A percentile compares a stretch with the other conserved stretches of the same genome.
Conservation (phyloP, 2,329 filamentous ascomycete species). For the Arthrobotrys entomopaga region DNA sequence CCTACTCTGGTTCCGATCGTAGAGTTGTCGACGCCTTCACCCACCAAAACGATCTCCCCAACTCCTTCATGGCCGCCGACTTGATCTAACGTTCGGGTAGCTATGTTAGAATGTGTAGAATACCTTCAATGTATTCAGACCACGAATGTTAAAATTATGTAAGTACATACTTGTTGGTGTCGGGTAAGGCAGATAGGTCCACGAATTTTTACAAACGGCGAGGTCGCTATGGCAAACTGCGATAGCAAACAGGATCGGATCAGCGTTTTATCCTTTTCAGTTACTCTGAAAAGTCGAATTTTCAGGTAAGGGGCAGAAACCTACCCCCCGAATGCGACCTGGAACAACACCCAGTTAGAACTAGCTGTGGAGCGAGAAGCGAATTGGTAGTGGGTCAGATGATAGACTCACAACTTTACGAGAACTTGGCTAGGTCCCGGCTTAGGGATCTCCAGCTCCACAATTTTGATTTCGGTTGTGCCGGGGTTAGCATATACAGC, state of each 20-base stretch:
- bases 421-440: conserved; percentile 58
- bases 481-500: conserved; percentile 59
- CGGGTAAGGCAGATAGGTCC: conserved; percentile 51
- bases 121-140: not conserved
- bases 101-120: not conserved
- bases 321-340: conserved; percentile 42
- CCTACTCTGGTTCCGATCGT: conserved; percentile 55
- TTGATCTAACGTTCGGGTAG: conserved; percentile 29
- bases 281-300: not conserved
- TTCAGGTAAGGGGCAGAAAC: not conserved
- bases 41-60: conserved; percentile 55
- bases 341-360: not conserved
- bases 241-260: not conserved
- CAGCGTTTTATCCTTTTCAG: not conserved
- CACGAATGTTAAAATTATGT: not conserved
- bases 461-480: conserved; percentile 58
- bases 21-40: conserved; percentile 46
- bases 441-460: conserved; percentile 58
- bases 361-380: no score
- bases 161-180: conserved; percentile 19
- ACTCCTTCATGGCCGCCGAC: conserved; percentile 57
- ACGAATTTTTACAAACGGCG: conserved; percentile 57
- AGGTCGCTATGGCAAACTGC: conserved; percentile 60
- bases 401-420: conserved; percentile 56
- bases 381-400: not conserved